A percentile compares a stretch with the other conserved stretches of the same genome.
Evolutionary conservation across 2,329 filamentous ascomycete genomes (phyloP).

Genomic region (Colletotrichum sp.): DNA sequence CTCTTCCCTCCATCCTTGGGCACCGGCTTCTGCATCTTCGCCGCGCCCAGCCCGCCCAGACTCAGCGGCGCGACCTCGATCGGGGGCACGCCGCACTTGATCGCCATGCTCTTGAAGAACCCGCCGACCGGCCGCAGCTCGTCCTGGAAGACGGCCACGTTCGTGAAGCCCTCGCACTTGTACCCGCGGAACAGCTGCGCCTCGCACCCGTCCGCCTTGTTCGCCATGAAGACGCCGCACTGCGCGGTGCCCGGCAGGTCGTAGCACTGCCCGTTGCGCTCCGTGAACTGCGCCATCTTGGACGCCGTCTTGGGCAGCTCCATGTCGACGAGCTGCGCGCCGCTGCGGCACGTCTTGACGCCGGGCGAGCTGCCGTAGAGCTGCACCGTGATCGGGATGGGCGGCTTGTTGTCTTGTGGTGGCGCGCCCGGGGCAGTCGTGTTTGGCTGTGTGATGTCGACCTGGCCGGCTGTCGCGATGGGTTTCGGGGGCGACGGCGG

Average conservation of each 20-base stretch:
- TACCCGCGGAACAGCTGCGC: constrained; percentile 10
- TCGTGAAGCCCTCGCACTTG: constrained; percentile 3
- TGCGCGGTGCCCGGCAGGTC: constrained; percentile 6
- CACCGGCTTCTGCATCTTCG: constrained; percentile 6
- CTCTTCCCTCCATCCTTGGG: not conserved
- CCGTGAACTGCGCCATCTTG: not conserved
- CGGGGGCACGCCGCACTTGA: constrained; percentile 14
- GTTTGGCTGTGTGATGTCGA: not conserved
- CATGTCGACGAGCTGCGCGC: not conserved
- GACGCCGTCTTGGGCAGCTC: constrained; percentile 3
- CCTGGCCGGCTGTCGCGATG: constrained; percentile 6
- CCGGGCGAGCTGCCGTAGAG: constrained; percentile 14
- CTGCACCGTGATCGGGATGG: constrained; percentile 7
- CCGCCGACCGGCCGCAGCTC: constrained; percentile 12
- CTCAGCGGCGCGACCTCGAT: constrained; percentile 15
- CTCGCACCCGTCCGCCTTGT: constrained; percentile 20
- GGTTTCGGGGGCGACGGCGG: not conserved
- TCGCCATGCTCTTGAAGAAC: constrained; percentile 11
- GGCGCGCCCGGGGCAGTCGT: not conserved
- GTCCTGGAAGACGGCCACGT: constrained; percentile 15
- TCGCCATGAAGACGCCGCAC: constrained; percentile 13
- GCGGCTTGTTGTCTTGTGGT: not conserved
- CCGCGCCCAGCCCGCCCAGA: constrained; percentile 3
- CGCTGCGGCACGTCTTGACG: constrained; percentile 11
- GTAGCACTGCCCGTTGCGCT: constrained; percentile 12